Evolutionary conservation across 441 rosid genomes (phyloP).

Genomic region (Theobroma grandiflorum): DNA sequence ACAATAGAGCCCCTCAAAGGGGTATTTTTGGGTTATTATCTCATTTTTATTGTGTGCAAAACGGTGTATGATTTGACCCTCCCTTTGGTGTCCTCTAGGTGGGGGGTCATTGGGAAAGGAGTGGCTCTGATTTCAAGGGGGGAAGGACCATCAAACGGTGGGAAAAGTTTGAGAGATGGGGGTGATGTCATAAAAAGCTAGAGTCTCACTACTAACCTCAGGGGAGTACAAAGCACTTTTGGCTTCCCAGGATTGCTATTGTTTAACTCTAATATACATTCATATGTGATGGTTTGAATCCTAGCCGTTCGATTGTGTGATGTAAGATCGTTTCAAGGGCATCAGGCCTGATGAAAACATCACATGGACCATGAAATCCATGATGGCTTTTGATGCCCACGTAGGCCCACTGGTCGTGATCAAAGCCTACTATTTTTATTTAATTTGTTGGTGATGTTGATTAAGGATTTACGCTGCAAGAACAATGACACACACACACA

Average conservation of each 20-base stretch:
- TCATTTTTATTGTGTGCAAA: background rate
- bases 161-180: constrained; percentile 1
- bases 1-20: constrained; percentile 16
- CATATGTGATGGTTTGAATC: constrained; percentile 27
- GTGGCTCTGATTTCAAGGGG: constrained; percentile 44
- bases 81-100: background rate
- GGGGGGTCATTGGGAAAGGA: constrained; percentile 31
- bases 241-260: constrained; percentile 28
- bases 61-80: constrained; percentile 1
- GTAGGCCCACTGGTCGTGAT: background rate
- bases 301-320: constrained; percentile 29
- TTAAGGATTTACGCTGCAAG: background rate
- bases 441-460: too few relatives aligned
- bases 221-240: background rate
- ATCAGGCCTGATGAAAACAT: constrained; percentile 1
- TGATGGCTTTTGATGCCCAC: background rate
- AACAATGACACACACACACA: background rate
- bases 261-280: background rate
- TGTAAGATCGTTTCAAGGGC: background rate
- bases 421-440: background rate
- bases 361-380: background rate
- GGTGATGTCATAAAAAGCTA: constrained; percentile 17
- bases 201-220: background rate
- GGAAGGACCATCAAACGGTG: constrained; percentile 30
- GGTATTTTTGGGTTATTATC: background rate